Conservation (phyloP, 495 filamentous ascomycete genomes). For the Hyaloscypha finlandica region DNA sequence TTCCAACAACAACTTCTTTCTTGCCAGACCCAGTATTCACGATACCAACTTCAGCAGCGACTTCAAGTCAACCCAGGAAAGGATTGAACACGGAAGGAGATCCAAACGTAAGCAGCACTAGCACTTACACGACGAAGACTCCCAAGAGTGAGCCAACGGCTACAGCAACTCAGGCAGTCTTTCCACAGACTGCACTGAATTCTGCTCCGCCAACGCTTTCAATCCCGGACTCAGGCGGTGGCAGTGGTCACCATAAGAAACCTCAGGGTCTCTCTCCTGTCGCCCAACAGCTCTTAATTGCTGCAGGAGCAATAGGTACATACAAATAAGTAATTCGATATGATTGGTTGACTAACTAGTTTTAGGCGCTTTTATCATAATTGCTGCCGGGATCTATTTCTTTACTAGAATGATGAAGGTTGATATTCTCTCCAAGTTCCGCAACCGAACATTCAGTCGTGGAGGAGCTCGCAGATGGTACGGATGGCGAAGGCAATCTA, state of each 20-base stretch:
- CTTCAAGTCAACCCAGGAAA: constrained; percentile 22
- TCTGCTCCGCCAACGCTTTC: constrained; percentile 3
- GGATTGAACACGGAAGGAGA: constrained; percentile 21
- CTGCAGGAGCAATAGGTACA: constrained; percentile 52
- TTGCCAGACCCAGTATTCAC: neutral
- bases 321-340: neutral
- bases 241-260: constrained; percentile 4
- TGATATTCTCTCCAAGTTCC: constrained; percentile 10
- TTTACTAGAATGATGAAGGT: constrained; percentile 22
- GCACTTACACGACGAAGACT: neutral
- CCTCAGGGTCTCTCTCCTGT: constrained; percentile 25
- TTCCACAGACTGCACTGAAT: constrained; percentile 10
- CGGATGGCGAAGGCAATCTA: constrained; percentile 23
- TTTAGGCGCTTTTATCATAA: constrained; percentile 31
- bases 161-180: neutral
- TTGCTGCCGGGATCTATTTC: constrained; percentile 24
- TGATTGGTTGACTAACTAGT: constrained; percentile 1
- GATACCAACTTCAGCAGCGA: constrained; percentile 1
- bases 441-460: constrained; percentile 16
- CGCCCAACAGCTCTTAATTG: constrained; percentile 47
- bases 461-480: constrained; percentile 24
- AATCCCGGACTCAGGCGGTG: neutral
- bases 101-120: neutral
- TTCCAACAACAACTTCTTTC: constrained; percentile 7
- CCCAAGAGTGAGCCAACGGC: neutral